Evolutionary conservation across 345 rosid species (phyloP).

Genomic region (Syzygium jambos): DNA sequence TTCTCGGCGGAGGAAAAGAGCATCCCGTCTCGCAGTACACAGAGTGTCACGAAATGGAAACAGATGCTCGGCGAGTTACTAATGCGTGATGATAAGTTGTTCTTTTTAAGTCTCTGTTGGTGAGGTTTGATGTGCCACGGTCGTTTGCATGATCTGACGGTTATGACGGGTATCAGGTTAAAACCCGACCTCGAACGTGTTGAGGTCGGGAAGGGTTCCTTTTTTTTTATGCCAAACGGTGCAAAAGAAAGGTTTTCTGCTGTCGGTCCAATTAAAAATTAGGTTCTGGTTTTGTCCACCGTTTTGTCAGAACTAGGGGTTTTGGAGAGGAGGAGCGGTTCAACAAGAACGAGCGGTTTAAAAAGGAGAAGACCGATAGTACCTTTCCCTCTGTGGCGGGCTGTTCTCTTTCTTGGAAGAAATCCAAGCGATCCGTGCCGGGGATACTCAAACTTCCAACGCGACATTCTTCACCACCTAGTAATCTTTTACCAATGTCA

Average conservation of each 20-base stretch:
- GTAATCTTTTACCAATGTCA: neutral
- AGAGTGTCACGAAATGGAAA: no score
- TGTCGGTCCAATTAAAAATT: neutral
- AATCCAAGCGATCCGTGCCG: slow-evolving; percentile 36
- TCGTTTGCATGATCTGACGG: neutral
- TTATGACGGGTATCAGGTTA: neutral
- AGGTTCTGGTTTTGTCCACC: neutral
- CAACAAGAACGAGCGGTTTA: neutral
- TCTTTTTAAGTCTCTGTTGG: no score
- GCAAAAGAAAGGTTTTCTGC: neutral
- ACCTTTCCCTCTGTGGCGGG: slow-evolving; percentile 4
- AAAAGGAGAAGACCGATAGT: neutral
- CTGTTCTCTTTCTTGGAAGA: slow-evolving; percentile 9
- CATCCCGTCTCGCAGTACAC: no score
- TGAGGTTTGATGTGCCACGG: no score
- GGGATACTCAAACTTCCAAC: slow-evolving; percentile 15
- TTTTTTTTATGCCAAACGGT: neutral
- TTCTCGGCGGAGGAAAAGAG: no score
- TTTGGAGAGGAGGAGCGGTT: neutral
- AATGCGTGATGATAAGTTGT: no score
- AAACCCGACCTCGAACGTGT: neutral
- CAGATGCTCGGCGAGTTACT: no score
- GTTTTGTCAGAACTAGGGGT: neutral
- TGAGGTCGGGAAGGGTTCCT: neutral
- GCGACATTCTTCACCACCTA: neutral